Conservation (phyloP, 208 protist species). For the Balamuthia mandrillaris region DNA sequence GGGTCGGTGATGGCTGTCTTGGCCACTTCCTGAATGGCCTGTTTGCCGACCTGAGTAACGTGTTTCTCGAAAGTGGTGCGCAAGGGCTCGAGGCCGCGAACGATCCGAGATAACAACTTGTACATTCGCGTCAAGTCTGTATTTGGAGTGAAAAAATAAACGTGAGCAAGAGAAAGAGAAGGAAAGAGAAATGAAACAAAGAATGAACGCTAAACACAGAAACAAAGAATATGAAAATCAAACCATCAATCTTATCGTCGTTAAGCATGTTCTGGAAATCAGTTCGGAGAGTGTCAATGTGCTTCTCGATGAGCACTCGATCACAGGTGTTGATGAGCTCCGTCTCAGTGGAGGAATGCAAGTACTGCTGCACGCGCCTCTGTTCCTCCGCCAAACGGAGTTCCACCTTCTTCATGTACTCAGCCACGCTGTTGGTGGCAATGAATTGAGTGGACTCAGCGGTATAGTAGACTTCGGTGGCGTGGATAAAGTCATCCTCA, state of each 20-base stretch:
- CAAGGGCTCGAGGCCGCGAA: constrained; percentile 54
- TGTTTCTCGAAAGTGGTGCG: constrained; percentile 60
- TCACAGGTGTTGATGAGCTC: constrained; percentile 60
- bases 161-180: no score
- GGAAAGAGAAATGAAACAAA: no score
- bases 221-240: background rate
- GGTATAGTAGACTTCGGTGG: constrained; percentile 69
- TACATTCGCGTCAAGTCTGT: constrained; percentile 70
- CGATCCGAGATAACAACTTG: constrained; percentile 56
- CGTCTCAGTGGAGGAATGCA: constrained; percentile 63
- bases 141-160: no score
- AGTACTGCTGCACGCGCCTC: constrained; percentile 60
- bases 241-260: constrained; percentile 57
- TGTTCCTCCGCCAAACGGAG: constrained; percentile 66
- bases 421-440: constrained; percentile 62
- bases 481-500: constrained; percentile 61
- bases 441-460: constrained; percentile 65
- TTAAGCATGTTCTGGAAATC: constrained; percentile 62
- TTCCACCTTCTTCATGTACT: constrained; percentile 78
- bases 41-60: constrained; percentile 50
- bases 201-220: background rate
- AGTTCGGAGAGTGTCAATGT: constrained; percentile 52
- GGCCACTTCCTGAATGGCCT: constrained; percentile 51
- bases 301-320: constrained; percentile 66
- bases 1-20: constrained; percentile 47